phyloP scores from a whole-genome alignment of 192 early-diverging fungal genomes.

The Dissophora globulifera region DNA sequence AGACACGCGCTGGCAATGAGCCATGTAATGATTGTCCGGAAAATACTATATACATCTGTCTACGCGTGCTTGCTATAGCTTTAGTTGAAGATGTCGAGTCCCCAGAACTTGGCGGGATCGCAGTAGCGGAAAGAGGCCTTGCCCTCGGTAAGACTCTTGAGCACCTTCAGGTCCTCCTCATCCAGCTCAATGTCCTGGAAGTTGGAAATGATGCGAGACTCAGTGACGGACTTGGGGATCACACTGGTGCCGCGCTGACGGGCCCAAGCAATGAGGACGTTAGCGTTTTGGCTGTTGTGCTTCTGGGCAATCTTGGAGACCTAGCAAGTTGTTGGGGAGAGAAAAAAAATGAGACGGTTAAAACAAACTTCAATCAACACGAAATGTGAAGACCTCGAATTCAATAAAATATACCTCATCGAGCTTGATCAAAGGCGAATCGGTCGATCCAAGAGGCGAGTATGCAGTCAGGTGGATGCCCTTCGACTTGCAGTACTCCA shows the following conservation, averaged over 20 bases:
- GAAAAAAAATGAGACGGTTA: no score
- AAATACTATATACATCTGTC: no score
- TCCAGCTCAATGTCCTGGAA: slow-evolving; percentile 62
- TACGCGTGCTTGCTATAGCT: not conserved
- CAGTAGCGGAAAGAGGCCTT: slow-evolving; percentile 55
- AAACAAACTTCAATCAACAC: no score
- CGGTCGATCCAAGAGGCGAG: slow-evolving; percentile 77
- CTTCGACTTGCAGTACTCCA: slow-evolving; percentile 76
- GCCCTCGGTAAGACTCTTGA: slow-evolving; percentile 44
- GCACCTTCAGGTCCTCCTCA: slow-evolving; percentile 53
- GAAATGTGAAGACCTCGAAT: no score
- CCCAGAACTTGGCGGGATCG: slow-evolving; percentile 49
- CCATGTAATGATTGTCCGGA: no score
- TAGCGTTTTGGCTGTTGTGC: slow-evolving; percentile 72
- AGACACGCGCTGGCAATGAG: no score
- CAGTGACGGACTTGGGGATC: slow-evolving; percentile 83
- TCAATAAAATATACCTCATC: slow-evolving; percentile 27
- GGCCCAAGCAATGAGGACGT: slow-evolving; percentile 82
- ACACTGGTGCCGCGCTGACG: slow-evolving; percentile 78
- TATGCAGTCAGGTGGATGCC: slow-evolving; percentile 84
- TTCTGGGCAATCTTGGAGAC: slow-evolving; percentile 76
- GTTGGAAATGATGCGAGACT: slow-evolving; percentile 69
- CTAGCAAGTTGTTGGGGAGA: no score
- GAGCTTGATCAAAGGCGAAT: slow-evolving; percentile 37
- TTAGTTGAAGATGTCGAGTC: slow-evolving; percentile 12